Evolutionary conservation across 2,329 filamentous ascomycete genomes (phyloP).

Genomic region (Periconia sp.): DNA sequence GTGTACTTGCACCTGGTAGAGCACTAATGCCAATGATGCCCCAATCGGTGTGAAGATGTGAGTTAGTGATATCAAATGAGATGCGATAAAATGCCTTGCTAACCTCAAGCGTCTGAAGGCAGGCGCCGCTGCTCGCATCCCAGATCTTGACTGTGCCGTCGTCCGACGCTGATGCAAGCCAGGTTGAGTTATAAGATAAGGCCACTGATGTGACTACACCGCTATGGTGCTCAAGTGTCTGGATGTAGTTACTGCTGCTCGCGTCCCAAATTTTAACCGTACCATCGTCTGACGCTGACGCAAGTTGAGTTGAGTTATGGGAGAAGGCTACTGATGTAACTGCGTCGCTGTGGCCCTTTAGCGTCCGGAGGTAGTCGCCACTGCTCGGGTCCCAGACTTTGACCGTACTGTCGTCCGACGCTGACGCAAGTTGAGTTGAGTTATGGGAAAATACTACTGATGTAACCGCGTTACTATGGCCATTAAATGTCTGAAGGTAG

Average conservation of each 20-base stretch:
- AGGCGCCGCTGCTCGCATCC: not conserved
- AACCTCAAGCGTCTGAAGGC: not conserved
- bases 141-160: not conserved
- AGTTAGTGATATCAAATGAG: slow-evolving; percentile 48
- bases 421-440: no score
- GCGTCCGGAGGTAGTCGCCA: not conserved
- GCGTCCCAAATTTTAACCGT: not conserved
- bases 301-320: not conserved
- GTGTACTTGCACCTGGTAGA: not conserved
- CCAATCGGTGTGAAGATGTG: not conserved
- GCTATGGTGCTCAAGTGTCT: not conserved
- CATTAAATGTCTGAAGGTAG: no score
- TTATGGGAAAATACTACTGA: no score
- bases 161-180: not conserved
- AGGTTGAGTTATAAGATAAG: not conserved
- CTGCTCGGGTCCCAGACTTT: no score
- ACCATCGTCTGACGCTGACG: not conserved
- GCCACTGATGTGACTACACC: not conserved
- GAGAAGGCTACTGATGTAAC: not conserved
- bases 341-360: not conserved
- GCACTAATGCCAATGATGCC: not conserved
- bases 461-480: no score
- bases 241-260: not conserved
- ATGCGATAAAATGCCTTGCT: slow-evolving; percentile 7
- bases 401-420: no score